Percentiles rank a stretch among this genome's conserved stretches.
Conservation (phyloP, 108 stramenopile genomes). For the Chaetoceros muelleri region DNA sequence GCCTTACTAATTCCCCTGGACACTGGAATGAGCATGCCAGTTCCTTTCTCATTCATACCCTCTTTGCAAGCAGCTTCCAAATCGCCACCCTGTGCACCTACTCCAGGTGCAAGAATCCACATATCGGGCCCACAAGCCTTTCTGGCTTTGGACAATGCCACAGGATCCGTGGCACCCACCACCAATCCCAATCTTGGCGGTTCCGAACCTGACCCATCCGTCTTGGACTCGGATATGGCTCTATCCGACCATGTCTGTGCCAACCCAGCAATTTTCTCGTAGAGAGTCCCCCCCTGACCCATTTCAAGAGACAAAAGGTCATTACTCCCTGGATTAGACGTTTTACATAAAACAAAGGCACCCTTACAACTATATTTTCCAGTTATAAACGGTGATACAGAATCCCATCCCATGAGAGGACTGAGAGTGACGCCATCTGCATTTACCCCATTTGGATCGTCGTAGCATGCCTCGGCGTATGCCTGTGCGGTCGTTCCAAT, state of each 20-base stretch:
- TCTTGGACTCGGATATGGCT: conserved; percentile 25
- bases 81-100: conserved; percentile 96
- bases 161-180: conserved; percentile 93
- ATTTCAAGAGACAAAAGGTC: conserved; percentile 78
- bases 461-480: conserved; percentile 87
- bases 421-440: conserved; percentile 91
- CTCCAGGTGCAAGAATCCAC: conserved; percentile 97
- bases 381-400: conserved; percentile 88
- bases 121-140: conserved; percentile 58
- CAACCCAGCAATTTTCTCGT: conserved; percentile 79
- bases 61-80: conserved; percentile 66
- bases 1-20: conserved; percentile 86
- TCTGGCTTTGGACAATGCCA: conserved; percentile 66
- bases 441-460: conserved; percentile 37
- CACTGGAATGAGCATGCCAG: conserved; percentile 87
- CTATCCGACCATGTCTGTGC: conserved; percentile 44
- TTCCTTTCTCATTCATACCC: conserved; percentile 71
- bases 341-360: conserved; percentile 97
- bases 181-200: conserved; percentile 83
- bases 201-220: conserved; percentile 7
- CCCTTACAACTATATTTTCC: conserved; percentile 76
- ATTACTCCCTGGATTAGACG: conserved; percentile 91
- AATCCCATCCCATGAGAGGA: conserved; percentile 97
- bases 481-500: conserved; percentile 92
- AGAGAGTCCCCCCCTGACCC: conserved; percentile 41